Percentiles rank a stretch among this genome's conserved stretches.
Evolutionary conservation across 2,329 filamentous ascomycete species (phyloP).

Genomic region (Celoporthe dispersa): DNA sequence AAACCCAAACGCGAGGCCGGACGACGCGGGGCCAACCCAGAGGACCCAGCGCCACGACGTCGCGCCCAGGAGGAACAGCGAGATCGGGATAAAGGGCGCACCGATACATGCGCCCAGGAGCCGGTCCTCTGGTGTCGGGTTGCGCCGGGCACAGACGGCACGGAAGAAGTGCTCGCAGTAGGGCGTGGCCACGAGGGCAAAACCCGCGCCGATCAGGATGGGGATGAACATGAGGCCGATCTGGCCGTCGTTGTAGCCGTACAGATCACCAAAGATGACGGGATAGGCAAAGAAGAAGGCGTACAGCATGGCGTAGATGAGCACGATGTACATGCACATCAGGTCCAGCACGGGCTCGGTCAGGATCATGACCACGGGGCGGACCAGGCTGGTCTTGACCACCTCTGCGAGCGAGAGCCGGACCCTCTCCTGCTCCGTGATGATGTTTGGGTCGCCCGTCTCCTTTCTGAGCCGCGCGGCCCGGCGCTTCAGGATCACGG

Average conservation of each 20-base stretch:
- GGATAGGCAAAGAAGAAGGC: conserved; percentile 15
- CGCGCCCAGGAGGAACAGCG: conserved; percentile 73
- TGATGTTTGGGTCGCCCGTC: conserved; percentile 16
- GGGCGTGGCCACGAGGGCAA: conserved; percentile 37
- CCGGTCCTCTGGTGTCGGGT: conserved; percentile 55
- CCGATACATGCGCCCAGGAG: conserved; percentile 67
- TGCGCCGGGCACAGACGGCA: background rate
- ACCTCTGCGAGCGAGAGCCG: background rate
- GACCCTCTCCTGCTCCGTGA: background rate
- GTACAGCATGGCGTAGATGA: conserved; percentile 17
- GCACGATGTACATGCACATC: conserved; percentile 11
- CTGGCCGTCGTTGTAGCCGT: conserved; percentile 4
- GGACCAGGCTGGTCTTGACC: conserved; percentile 12
- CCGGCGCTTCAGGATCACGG: conserved; percentile 37
- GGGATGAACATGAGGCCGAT: conserved; percentile 41
- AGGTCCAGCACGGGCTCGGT: conserved; percentile 16
- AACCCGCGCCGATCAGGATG: conserved; percentile 42
- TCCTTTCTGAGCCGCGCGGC: conserved; percentile 12
- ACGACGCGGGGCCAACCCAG: conserved; percentile 50
- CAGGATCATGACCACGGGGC: conserved; percentile 7
- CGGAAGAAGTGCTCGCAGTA: conserved; percentile 8
- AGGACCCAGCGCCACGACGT: conserved; percentile 59
- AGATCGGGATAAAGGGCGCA: conserved; percentile 63
- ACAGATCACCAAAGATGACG: conserved; percentile 7
- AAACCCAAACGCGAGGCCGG: conserved; percentile 39